Evolutionary conservation across 148 eudicot species (phyloP), one percentile per base, ranked within the genome.

Genomic region (Rhododendron vialii): DNA sequence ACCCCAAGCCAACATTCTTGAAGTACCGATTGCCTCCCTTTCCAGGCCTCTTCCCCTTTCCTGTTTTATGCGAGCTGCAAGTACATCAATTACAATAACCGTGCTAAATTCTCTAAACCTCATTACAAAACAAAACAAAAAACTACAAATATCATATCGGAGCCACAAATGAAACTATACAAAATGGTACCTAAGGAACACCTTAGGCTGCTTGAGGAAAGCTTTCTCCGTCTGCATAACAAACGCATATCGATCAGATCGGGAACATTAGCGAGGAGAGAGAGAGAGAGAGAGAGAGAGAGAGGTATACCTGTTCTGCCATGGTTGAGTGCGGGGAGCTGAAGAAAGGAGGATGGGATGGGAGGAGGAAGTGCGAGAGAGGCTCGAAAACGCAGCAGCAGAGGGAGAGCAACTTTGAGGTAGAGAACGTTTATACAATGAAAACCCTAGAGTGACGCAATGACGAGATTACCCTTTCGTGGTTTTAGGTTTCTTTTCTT

Each of bases 201-300:
- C 91, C 59, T 89, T 91, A 7, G 90, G 89, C 59, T 89, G 92
- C 90, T 91, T 91, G 50, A 91, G 69, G 73, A 91, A 91, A 10
- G 91, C 92, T 87, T 91, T 91, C 85, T 89, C 91, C 38, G 92
- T 91, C 92, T 91, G 82, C 28, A 14, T 5, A 26, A 51, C 18
- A 51, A 78, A 71, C 26, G 43, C 2, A 9, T 8, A 50, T 35
- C 38, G 5, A 51, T 50, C 61, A 81, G 80, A 50, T 79, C 63
- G 13, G 79, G 53, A 20, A 50, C 13, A 24, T 8, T 26, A 79
- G 18, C 24, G 15, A 2, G 59, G 10, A 12, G 35, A 79, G 30
- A 61, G 69, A 17, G 80, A 22, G 48, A 36, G 73, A 55, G 81
- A 18, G 33, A 74, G 18, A 15, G 28, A 55, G n/a, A 20, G 22